phyloP scores from a whole-genome alignment of 352 stramenopile genomes.

The Phytophthora meadii region DNA sequence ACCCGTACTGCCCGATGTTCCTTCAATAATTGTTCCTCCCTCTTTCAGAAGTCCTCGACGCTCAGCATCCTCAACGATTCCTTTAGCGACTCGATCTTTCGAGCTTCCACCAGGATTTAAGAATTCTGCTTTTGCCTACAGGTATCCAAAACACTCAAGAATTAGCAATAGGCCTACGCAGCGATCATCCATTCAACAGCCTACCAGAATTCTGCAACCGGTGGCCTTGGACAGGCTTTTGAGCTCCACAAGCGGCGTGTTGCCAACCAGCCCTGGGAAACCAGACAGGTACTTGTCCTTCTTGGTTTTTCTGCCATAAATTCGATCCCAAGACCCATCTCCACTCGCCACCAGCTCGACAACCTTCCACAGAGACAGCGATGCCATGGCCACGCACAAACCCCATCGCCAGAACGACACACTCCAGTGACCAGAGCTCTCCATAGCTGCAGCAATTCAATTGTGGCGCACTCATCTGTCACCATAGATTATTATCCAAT shows the following conservation, averaged over 20 bases:
- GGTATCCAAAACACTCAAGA: not conserved
- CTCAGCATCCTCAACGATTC: slow-evolving; percentile 96
- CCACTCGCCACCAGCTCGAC: slow-evolving; percentile 46
- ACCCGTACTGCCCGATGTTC: slow-evolving; percentile 97
- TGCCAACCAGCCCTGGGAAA: slow-evolving; percentile 92
- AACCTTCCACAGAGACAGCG: slow-evolving; percentile 78
- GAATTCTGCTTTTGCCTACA: slow-evolving; percentile 94
- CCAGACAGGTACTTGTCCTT: slow-evolving; percentile 30
- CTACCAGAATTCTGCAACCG: slow-evolving; percentile 89
- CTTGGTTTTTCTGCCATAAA: slow-evolving; percentile 34
- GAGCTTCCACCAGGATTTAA: slow-evolving; percentile 97
- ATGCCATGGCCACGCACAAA: slow-evolving; percentile 62
- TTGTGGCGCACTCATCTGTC: slow-evolving; percentile 29
- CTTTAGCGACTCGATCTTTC: slow-evolving; percentile 97
- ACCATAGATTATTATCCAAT: slow-evolving; percentile 44
- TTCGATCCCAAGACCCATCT: slow-evolving; percentile 13
- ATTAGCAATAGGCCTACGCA: slow-evolving; percentile 1
- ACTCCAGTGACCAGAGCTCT: slow-evolving; percentile 42
- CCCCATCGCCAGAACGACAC: slow-evolving; percentile 64
- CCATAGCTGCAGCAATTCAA: slow-evolving; percentile 26
- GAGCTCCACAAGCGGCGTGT: slow-evolving; percentile 94
- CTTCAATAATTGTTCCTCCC: slow-evolving; percentile 96
- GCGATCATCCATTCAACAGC: not conserved
- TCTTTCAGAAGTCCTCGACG: slow-evolving; percentile 81
- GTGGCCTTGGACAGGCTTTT: slow-evolving; percentile 90